phyloP scores from a whole-genome alignment of 2,329 filamentous ascomycete genomes.

The Botryotinia calthae region DNA sequence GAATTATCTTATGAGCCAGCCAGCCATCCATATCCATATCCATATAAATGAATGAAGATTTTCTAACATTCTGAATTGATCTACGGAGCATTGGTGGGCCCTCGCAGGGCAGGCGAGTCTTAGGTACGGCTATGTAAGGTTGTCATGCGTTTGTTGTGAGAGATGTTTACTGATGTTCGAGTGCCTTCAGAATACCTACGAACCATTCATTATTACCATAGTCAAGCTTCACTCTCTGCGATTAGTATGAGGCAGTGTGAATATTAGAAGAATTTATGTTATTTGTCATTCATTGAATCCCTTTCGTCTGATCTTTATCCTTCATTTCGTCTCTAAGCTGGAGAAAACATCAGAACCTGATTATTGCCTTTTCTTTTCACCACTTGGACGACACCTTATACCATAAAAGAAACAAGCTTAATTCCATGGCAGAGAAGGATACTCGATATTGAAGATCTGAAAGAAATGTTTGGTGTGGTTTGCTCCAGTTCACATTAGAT shows the following conservation, averaged over 20 bases:
- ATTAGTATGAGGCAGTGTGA: background rate
- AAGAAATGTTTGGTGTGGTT: constrained; percentile 1
- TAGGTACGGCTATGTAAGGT: constrained; percentile 2
- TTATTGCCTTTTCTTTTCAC: background rate
- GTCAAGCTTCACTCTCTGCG: constrained; percentile 3
- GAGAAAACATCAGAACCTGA: background rate
- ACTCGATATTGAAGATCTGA: background rate
- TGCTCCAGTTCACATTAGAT: background rate
- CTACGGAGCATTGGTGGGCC: constrained; percentile 8
- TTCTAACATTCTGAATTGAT: constrained; percentile 1
- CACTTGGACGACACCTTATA: background rate
- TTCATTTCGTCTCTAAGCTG: constrained; percentile 2
- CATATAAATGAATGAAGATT: background rate
- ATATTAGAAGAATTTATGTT: background rate
- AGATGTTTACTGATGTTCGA: constrained; percentile 11
- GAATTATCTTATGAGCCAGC: background rate
- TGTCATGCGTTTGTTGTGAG: constrained; percentile 6
- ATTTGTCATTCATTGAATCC: constrained; percentile 2
- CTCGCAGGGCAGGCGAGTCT: constrained; percentile 15
- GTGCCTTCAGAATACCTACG: constrained; percentile 5
- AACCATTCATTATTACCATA: constrained; percentile 2
- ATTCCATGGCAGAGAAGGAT: background rate
- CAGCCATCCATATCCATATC: background rate
- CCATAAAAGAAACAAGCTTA: background rate
- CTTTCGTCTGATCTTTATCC: background rate